These are phyloP conservation scores for Marasmius oreades DNA, from an alignment of 1,284 basidiomycete species.

Conservation along the genomic window DNA sequence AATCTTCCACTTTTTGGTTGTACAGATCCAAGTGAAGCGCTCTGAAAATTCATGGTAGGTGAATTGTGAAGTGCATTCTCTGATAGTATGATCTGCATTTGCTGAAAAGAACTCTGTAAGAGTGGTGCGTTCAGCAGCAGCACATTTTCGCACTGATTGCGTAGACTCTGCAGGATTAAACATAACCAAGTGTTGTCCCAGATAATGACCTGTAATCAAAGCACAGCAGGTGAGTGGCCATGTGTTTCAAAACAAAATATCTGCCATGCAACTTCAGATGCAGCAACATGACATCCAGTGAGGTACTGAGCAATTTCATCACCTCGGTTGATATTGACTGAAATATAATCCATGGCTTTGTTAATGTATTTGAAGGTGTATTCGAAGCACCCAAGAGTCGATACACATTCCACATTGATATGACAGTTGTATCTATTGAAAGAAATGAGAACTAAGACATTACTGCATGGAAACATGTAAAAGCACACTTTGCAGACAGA, in stretches of 20 bases:
- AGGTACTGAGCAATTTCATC: slow-evolving; percentile 31
- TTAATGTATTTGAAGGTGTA: slow-evolving; percentile 43
- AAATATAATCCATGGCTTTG: slow-evolving; percentile 34
- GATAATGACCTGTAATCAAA: slow-evolving; percentile 34
- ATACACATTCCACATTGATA: slow-evolving; percentile 38
- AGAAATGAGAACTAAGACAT: background rate
- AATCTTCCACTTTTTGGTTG: slow-evolving; percentile 24
- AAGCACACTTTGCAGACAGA: slow-evolving; percentile 15
- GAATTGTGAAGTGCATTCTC: slow-evolving; percentile 23
- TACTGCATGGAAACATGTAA: background rate
- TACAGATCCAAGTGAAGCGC: slow-evolving; percentile 19
- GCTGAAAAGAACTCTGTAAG: slow-evolving; percentile 40
- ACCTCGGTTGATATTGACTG: slow-evolving; percentile 13
- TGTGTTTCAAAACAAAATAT: slow-evolving; percentile 32
- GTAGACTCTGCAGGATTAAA: slow-evolving; percentile 29
- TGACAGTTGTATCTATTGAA: slow-evolving; percentile 42
- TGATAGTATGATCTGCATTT: slow-evolving; percentile 27
- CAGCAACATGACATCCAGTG: slow-evolving; percentile 29
- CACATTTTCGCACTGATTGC: slow-evolving; percentile 22
- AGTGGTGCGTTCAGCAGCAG: slow-evolving; percentile 22
- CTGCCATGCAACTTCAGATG: slow-evolving; percentile 27
- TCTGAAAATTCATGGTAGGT: slow-evolving; percentile 42
- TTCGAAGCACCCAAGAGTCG: slow-evolving; percentile 24
- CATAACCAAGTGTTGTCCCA: slow-evolving; percentile 30
- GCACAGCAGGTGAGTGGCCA: slow-evolving; percentile 30